These are phyloP conservation scores for Taphrina pruni DNA, from an alignment of 1,139 yeast species.

Conservation along the genomic window DNA sequence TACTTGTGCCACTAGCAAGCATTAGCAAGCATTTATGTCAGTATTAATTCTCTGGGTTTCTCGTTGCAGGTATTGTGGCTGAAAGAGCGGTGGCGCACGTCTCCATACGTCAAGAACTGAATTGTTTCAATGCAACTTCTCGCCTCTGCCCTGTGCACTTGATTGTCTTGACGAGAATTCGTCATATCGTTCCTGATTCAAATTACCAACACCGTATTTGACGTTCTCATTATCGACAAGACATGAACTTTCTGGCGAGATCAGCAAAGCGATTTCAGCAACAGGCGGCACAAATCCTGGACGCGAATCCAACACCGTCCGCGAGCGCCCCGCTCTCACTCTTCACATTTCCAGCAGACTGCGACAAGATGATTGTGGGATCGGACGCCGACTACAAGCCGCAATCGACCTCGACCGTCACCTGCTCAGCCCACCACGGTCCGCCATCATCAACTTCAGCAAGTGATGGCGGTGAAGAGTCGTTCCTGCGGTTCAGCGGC, in stretches of 20 bases:
- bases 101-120: not conserved
- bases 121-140: too few species aligned
- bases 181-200: not conserved
- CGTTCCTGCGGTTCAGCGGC: constrained; percentile 29
- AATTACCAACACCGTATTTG: too few species aligned
- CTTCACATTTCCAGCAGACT: constrained; percentile 26
- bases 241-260: constrained; percentile 27
- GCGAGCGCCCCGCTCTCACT: constrained; percentile 19
- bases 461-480: not conserved
- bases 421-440: not conserved
- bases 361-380: constrained; percentile 26
- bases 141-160: not conserved
- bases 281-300: constrained; percentile 31
- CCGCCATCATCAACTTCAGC: too few species aligned
- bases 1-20: too few species aligned
- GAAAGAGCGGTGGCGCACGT: constrained; percentile 4
- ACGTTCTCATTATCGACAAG: not conserved
- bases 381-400: constrained; percentile 36
- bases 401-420: constrained; percentile 16
- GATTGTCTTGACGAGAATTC: not conserved
- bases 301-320: constrained; percentile 32
- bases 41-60: too few species aligned
- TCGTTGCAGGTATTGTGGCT: not conserved
- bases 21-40: too few species aligned
- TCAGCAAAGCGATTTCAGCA: constrained; percentile 28